Evolutionary conservation across 2,329 filamentous ascomycete species (phyloP), one percentile per base, ranked within the genome.

Genomic region (Colletotrichum zoysiae): DNA sequence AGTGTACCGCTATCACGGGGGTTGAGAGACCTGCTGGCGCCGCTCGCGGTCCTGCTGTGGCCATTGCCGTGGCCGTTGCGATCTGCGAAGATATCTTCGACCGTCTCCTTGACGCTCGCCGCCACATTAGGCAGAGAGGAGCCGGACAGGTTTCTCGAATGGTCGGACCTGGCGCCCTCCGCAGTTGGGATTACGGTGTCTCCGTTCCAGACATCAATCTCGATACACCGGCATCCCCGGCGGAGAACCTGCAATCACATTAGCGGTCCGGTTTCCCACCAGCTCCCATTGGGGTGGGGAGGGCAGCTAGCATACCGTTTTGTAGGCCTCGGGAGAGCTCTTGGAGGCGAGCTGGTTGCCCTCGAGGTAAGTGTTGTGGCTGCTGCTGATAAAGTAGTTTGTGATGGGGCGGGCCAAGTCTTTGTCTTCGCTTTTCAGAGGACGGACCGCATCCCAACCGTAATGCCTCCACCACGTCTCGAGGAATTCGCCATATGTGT

Each of bases 141-240:
- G 26, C 81, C 83, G 1, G 87, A 88, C 9, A 86, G 75, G 55
- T 84, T 83, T 44, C 84, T 83, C 67, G 81, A 82, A 74, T 89
- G 87, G 8, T 83, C 81, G 12, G 77, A 82, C 58, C 81, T 84
- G 38, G 82, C 81, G 30, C 78, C 63, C 38, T 71, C 73, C 20
- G 42, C 76, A 6, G 79, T 80, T 6, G 78, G 80, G 5, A 81
- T 78, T 55, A 80, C 80, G 23, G 84, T 80, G 73, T 88, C 84
- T 16, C 94, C 93, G 80, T 98, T 93, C 93, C 95, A 97, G 3
- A 98, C 94, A 78, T 98, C 95, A 67, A 98, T 96, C 80, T 98
- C 95, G 58, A 98, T 94, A 78, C 95, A 98, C 73, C 95, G 90
- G 78, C 95, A 97, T 59, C 93, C 93, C 63, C 90, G 88, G 46